These are phyloP conservation scores for Trametes sanguinea DNA, from an alignment of 768 basidiomycete genomes.

Conservation along the genomic window DNA sequence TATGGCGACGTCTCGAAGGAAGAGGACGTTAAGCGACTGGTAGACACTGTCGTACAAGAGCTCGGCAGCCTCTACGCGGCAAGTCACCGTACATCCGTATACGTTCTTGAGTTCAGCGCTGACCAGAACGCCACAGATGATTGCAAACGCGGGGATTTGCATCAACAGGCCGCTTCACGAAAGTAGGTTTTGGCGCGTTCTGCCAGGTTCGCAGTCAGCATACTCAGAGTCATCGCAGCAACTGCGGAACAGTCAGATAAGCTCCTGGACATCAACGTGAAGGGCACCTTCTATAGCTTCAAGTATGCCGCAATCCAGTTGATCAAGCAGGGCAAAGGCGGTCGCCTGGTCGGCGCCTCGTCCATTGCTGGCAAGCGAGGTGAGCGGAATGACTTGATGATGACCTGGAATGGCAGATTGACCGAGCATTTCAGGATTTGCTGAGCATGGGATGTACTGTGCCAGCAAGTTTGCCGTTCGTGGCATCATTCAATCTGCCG, in stretches of 20 bases:
- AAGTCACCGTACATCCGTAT: constrained; percentile 20
- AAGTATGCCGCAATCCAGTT: constrained; percentile 42
- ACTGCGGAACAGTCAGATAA: constrained; percentile 31
- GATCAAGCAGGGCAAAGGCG: constrained; percentile 42
- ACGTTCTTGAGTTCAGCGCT: too few species aligned
- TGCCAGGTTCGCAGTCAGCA: too few species aligned
- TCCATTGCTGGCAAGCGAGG: constrained; percentile 22
- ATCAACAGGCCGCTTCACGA: constrained; percentile 11
- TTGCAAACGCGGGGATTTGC: constrained; percentile 27
- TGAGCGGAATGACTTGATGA: neutral
- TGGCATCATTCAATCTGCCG: constrained; percentile 28
- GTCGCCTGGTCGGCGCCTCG: constrained; percentile 39
- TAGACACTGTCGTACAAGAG: constrained; percentile 31
- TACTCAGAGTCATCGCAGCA: neutral
- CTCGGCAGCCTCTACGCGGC: constrained; percentile 56
- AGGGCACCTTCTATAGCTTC: constrained; percentile 41
- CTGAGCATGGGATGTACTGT: constrained; percentile 23
- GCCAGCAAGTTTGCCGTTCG: constrained; percentile 32
- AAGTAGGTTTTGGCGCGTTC: neutral
- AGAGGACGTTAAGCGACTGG: constrained; percentile 42
- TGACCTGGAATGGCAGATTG: too few species aligned
- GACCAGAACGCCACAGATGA: constrained; percentile 17
- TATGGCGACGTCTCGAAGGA: constrained; percentile 46
- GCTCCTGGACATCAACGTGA: constrained; percentile 34
- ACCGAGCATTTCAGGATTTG: constrained; percentile 3